These are phyloP conservation scores for Paramecium pentaurelia DNA, from an alignment of 73 alveolate genomes.

Conservation along the genomic window DNA sequence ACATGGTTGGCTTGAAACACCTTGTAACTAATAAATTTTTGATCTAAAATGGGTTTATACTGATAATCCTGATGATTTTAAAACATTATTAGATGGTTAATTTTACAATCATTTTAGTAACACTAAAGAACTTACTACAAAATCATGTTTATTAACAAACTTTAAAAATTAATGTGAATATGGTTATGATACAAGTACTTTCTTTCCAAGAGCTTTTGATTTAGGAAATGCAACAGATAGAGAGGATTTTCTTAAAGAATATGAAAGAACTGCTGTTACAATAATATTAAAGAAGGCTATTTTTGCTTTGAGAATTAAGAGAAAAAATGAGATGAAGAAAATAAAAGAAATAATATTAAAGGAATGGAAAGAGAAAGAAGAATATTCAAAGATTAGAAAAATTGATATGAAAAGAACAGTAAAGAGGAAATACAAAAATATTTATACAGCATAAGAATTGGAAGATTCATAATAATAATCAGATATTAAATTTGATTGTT, in stretches of 20 bases:
- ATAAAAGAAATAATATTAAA: conserved; percentile 11
- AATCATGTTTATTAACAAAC: conserved; percentile 67
- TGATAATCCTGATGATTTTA: conserved; percentile 66
- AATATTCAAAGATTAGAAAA: background rate
- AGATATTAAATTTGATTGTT: conserved; percentile 11
- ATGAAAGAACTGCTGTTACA: conserved; percentile 63
- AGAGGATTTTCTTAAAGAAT: conserved; percentile 70
- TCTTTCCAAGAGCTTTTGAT: conserved; percentile 81
- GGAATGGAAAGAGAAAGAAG: background rate
- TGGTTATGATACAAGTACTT: conserved; percentile 58
- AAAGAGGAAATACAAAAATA: conserved; percentile 28
- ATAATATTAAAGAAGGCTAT: conserved; percentile 62
- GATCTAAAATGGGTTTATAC: conserved; percentile 76
- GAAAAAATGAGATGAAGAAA: conserved; percentile 35
- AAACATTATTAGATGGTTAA: conserved; percentile 60
- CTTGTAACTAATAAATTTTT: conserved; percentile 49
- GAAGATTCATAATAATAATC: background rate
- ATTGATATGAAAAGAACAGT: conserved; percentile 41
- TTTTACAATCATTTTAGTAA: conserved; percentile 74
- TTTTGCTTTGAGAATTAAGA: conserved; percentile 36
- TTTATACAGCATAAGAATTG: background rate
- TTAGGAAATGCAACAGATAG: conserved; percentile 69
- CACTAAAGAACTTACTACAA: conserved; percentile 76
- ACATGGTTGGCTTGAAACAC: conserved; percentile 77
- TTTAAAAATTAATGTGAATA: conserved; percentile 56